Evolutionary conservation across 176 grass and related monocot species (phyloP), one percentile per base, ranked within the genome.

Genomic region (Poa annua): DNA sequence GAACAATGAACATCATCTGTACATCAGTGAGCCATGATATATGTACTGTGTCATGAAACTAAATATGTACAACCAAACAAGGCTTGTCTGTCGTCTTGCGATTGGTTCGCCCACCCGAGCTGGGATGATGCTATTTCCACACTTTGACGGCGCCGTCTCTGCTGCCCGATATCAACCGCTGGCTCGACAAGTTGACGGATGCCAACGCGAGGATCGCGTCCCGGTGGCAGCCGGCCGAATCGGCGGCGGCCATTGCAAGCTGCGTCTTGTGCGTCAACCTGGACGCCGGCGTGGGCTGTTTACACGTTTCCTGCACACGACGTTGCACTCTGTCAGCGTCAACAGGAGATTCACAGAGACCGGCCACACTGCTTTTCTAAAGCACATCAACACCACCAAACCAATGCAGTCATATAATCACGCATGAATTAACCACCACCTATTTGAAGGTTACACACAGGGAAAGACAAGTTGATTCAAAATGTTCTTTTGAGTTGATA

Each of bases 91-190:
- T 50, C 44, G 19, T 11, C 22, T 16, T 73, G 11, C 11, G 41
- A 25, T 3, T 3, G 68, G 67, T 42, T 72, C 26, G 26, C 76
- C 61, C 80, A 72, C 44, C 77, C 26, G 20, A 13, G 15, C 47
- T 72, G 20, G 24, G 35, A 36, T 4, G 45, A 45, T 55, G 70
- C 85, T 95, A 98, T 83, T 95, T 98, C 96, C 96, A 98, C 48
- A 98, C 93, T 86, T 98, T 98, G 75, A 98, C 84, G 22, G 91
- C 93, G 29, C 93, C 96, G 19, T 99, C 96, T 88, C 96, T 86
- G 63, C 96, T 93, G 48, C 56, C 94, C 4, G 96, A 99, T 83
- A 99, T 57, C 80, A 99, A 84, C 56, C 96, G 88, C 55, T 99
- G 96, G 88, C 85, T 96, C 57, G 88, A 90, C 75, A 99, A 60